Base-by-base conservation (phyloP, 305 asterid genomes). In the Fraxinus xanthoxyloides region DNA sequence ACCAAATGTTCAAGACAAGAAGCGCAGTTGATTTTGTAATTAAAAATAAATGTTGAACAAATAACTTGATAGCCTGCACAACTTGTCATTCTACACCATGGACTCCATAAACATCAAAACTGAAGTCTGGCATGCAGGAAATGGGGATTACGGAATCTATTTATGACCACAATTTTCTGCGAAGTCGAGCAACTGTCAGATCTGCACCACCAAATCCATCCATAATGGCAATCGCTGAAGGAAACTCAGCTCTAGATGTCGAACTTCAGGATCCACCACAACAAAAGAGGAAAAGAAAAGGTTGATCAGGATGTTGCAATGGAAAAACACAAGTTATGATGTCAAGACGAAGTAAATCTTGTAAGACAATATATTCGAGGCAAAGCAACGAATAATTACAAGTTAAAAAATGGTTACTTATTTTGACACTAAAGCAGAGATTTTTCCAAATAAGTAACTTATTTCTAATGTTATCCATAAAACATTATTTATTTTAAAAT, bases 131-230 rank as follows among this genome's bases (percentile, higher is more conserved):
- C 12, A 3, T 3, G 32, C 72, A 3, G 32, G 7, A 9, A 10
- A 8, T 9, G 34, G 2, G 72, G 34, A 30, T 23, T 17, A 3
- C 24, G 78, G 75, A 67, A 72, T 23, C 4, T 76, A 69, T 36
- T 82, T 83, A 91, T n/a, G 87, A 84, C 19, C 76, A 76, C 75
- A 81, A 81, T 28, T 85, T 91, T 72, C 83, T 89, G 75, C 88
- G 91, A 56, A 94, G 87, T 85, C 90, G 86, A 75, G 97, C 83
- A 72, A 93, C 84, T 61, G 93, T 86, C 48, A 96, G 77, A 87
- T 93, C 99, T 4, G 94, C 90, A 51, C 98, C 99, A 30, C 98
- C 99, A 82, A 94, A 96, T 77, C 94, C 98, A 85, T 94, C 98
- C 93, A 92, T 81, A 48, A 89, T 90, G n/a, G 91, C 90, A 70